Base-by-base conservation (phyloP, 148 eudicot genomes). In the Heliamphora exappendiculata region DNA sequence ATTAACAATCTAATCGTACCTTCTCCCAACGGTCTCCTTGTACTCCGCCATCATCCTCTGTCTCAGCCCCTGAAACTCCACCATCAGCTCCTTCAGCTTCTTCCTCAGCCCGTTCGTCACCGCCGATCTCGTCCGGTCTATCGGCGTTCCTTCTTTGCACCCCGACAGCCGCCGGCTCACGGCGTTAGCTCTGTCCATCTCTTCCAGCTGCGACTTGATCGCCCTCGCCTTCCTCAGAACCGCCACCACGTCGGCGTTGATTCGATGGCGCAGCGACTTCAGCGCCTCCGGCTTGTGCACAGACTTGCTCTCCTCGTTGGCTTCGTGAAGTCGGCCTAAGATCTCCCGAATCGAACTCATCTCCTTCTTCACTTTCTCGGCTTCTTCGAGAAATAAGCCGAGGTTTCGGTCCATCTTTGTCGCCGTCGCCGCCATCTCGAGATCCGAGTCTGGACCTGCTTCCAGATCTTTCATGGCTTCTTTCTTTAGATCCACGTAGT, bases 11-110 rank as follows among this genome's bases (percentile, higher is more conserved):
- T n/a, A n/a, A n/a, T n/a, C n/a, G n/a, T n/a, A 88, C 82, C 96
- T 84, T 63, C 93, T 82, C 41, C 88, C 90, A 7, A 94, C 87
- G 4, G 92, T 92, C 45, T 92, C 98, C 78, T 92, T 94, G 76
- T 90, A 92, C 89, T 94, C 98, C 0, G 83, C 76, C 93, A 88
- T 88, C 93, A 94, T 89, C 70, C 82, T 84, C 79, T 92, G 88
- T 65, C 98, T 86, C 78, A 94, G 70, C 47, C 77, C 84, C 83
- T 94, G 98, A 76, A 94, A 92, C 5, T 94, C 98, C 91, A 90
- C 81, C 98, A 94, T 94, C 76, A 92, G 84, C 81, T 94, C 97
- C 75, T 94, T 92, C 4, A 94, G 92, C 83, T 94, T 94, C 90
- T 85, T 94, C 83, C 98, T 83, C 70, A 94, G 79, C 53, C 98